Evolutionary conservation across 805 yeast genomes (phyloP), one percentile per base, ranked within the genome.

Genomic region (Metschnikowia lunata): DNA sequence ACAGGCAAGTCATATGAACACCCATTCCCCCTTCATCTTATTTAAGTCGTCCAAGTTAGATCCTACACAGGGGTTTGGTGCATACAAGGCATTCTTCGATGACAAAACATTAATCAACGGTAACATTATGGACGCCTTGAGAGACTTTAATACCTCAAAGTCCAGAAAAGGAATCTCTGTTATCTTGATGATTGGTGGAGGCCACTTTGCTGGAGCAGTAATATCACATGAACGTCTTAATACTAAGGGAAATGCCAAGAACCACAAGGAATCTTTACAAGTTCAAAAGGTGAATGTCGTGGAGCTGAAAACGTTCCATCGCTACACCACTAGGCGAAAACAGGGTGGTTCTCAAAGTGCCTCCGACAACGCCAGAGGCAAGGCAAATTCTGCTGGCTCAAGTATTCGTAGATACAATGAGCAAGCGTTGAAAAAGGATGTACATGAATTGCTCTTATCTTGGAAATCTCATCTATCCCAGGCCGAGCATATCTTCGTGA

Each of bases 321-420:
- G 98, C 52, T 93, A 93, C 59, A 93, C 99, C 2, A 89, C 97
- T 1, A 81, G 99, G 69, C 77, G 97, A 51, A 93, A 93, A 59
- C 99, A 93, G 64, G 99, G 99, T 71, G 99, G 99, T 1, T 78
- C 97, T 0, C 99, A 93, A 61, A 79, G 90, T 51, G 90, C 97
- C 1, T 84, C 79, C 64, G 99, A 93, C 64, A 88, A 84, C 58
- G 85, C 96, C 1, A 79, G 85, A 52, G 98, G 99, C 4, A 91
- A 90, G 61, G 98, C 98, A 7, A 88, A 88, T 50, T 88, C 97
- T 26, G 99, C 97, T 0, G 99, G 99, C 40, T 85, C 97, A 1
- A 80, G 81, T 42, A 73, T 93, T 37, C 81, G 99, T 68, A 75
- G 99, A 48, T 82, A 88, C 56, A 91, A 90, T 57, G 99, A 93